A percentile compares a stretch with the other conserved stretches of the same genome.
phyloP scores from a whole-genome alignment of 1,284 basidiomycete species.

The Pulveroboletus sp. region DNA sequence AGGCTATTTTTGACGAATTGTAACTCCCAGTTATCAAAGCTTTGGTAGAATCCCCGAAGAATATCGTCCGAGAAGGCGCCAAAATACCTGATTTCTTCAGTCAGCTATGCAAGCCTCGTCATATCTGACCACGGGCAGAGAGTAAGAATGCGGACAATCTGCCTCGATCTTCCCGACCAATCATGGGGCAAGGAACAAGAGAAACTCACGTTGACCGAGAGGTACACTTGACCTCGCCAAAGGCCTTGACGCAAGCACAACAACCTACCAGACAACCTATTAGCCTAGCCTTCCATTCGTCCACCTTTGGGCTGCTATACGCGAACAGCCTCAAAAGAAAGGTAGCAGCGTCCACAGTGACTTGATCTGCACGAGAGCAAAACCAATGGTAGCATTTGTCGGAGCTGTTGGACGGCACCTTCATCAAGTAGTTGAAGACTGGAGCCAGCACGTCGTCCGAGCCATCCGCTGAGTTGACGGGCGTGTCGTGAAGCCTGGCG shows the following conservation, averaged over 20 bases:
- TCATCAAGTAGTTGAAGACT: slow-evolving; percentile 60
- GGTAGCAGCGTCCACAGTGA: slow-evolving; percentile 63
- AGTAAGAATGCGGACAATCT: slow-evolving; percentile 11
- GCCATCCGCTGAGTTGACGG: slow-evolving; percentile 49
- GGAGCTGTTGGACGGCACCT: slow-evolving; percentile 37
- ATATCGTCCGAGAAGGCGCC: slow-evolving; percentile 54
- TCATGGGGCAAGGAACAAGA: not conserved
- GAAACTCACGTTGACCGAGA: slow-evolving; percentile 68
- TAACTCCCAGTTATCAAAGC: slow-evolving; percentile 71
- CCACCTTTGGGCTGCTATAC: slow-evolving; percentile 61
- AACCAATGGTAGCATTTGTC: slow-evolving; percentile 68
- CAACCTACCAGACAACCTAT: slow-evolving; percentile 61
- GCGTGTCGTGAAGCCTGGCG: slow-evolving; percentile 52
- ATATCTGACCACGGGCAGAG: slow-evolving; percentile 4
- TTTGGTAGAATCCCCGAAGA: slow-evolving; percentile 59
- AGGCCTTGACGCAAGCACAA: slow-evolving; percentile 63
- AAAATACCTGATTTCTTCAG: slow-evolving; percentile 55
- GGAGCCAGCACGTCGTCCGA: slow-evolving; percentile 53
- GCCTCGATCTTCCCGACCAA: slow-evolving; percentile 6
- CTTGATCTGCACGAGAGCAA: slow-evolving; percentile 55
- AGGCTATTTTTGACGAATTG: slow-evolving; percentile 49
- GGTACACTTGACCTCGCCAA: slow-evolving; percentile 62
- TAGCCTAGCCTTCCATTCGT: slow-evolving; percentile 63
- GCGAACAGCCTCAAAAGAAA: slow-evolving; percentile 82
- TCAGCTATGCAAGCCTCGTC: slow-evolving; percentile 21